Conservation (phyloP, 495 filamentous ascomycete genomes). For the Neurospora cerealis region DNA sequence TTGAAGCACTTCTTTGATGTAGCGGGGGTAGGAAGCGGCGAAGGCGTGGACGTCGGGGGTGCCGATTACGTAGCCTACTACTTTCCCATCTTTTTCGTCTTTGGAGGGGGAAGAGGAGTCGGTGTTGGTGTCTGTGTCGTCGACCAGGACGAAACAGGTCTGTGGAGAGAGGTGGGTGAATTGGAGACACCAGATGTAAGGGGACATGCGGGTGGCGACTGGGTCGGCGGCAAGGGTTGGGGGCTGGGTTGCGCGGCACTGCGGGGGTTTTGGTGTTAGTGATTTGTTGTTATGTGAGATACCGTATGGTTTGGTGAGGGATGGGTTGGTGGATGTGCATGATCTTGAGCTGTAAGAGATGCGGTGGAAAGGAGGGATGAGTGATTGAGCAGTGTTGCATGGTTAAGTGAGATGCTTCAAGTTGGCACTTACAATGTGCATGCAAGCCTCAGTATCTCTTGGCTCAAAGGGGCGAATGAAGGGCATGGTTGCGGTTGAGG, state of each 20-base stretch:
- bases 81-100: not conserved
- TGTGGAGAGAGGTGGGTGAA: slow-evolving; percentile 30
- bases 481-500: slow-evolving; percentile 14
- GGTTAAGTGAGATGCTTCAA: not conserved
- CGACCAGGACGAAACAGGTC: slow-evolving; percentile 31
- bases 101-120: not conserved
- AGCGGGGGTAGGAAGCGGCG: slow-evolving; percentile 16
- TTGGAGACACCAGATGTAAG: slow-evolving; percentile 36
- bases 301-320: not conserved
- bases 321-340: not conserved
- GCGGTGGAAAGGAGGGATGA: not conserved
- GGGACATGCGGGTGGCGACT: slow-evolving; percentile 18
- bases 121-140: slow-evolving; percentile 18
- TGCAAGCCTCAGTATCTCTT: slow-evolving; percentile 23
- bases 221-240: slow-evolving; percentile 20
- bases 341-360: not conserved
- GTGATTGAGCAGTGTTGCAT: not conserved
- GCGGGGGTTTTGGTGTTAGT: not conserved
- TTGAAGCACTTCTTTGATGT: slow-evolving; percentile 20
- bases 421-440: slow-evolving; percentile 22
- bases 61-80: slow-evolving; percentile 34
- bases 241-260: slow-evolving; percentile 34
- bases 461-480: slow-evolving; percentile 25
- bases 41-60: slow-evolving; percentile 25
- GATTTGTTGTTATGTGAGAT: not conserved